Conservation (phyloP, 768 basidiomycete species). For the Polyporus arcularius region DNA sequence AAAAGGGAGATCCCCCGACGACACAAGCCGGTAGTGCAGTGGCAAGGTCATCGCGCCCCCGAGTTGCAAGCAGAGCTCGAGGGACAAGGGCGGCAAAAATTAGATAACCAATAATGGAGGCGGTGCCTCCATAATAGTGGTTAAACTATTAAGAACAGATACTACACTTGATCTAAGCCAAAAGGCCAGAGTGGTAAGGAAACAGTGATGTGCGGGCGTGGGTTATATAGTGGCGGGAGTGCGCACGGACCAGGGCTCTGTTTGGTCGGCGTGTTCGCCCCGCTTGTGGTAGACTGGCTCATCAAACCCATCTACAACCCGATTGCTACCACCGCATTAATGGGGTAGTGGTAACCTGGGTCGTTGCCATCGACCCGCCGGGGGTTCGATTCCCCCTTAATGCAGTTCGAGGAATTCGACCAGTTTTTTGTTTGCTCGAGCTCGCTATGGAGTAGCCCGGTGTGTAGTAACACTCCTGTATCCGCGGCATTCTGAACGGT, state of each 20-base stretch:
- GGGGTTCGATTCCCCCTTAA: constrained; percentile 89
- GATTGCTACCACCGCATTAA: constrained; percentile 23
- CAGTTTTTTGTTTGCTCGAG: not conserved
- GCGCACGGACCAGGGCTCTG: constrained; percentile 10
- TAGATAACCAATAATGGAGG: constrained; percentile 36
- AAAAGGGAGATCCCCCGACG: constrained; percentile 27
- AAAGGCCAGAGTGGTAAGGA: constrained; percentile 57
- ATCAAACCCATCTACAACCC: no score
- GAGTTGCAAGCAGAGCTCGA: constrained; percentile 32
- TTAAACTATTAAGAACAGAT: constrained; percentile 68
- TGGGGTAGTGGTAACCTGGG: constrained; percentile 40
- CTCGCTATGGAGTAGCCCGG: no score
- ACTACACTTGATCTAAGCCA: constrained; percentile 81
- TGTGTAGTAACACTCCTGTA: no score
- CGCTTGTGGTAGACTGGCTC: not conserved
- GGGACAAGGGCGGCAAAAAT: constrained; percentile 33
- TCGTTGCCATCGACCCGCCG: constrained; percentile 68
- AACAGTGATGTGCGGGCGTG: constrained; percentile 17
- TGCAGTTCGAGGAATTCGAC: constrained; percentile 41
- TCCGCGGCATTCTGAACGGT: not conserved
- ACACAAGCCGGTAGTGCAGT: constrained; percentile 33
- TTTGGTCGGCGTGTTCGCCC: not conserved
- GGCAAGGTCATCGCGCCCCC: constrained; percentile 32
- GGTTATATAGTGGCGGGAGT: not conserved
- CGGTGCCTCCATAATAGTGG: constrained; percentile 40